phyloP scores from a whole-genome alignment of 1,284 basidiomycete species.

The Ceratobasidium sp. region DNA sequence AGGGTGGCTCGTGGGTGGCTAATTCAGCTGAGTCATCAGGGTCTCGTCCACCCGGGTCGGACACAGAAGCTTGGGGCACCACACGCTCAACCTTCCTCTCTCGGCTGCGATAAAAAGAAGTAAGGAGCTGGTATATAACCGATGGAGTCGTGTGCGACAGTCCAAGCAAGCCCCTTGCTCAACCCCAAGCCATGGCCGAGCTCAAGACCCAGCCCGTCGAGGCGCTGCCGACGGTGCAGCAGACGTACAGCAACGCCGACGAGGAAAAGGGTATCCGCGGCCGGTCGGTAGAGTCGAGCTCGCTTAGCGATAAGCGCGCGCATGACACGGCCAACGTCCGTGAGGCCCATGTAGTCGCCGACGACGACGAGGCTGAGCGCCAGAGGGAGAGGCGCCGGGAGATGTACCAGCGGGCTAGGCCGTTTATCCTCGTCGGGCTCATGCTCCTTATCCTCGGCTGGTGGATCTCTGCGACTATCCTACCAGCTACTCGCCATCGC shows the following conservation, averaged over 20 bases:
- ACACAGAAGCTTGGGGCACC: conserved; percentile 4
- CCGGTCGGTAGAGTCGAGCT: conserved; percentile 28
- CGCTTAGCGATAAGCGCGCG: conserved; percentile 23
- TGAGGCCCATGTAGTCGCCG: conserved; percentile 9
- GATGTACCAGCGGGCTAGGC: conserved; percentile 56
- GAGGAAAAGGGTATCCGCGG: conserved; percentile 34
- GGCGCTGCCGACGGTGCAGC: conserved; percentile 5
- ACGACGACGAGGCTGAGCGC: conserved; percentile 34
- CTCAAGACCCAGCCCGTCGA: background rate
- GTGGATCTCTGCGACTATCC: conserved; percentile 81
- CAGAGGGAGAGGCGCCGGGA: background rate
- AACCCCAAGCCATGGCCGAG: conserved; percentile 19
- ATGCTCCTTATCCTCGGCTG: conserved; percentile 77
- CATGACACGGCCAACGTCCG: background rate
- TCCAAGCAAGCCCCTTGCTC: conserved; percentile 3
- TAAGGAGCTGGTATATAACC: background rate
- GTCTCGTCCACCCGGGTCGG: background rate
- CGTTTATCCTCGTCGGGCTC: conserved; percentile 65
- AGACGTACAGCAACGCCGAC: background rate
- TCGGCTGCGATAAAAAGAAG: conserved; percentile 29
- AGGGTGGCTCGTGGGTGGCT: conserved; percentile 25
- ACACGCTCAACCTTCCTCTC: background rate
- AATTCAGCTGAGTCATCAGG: background rate
- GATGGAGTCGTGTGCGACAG: background rate
- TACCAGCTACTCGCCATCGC: conserved; percentile 76